Evolutionary conservation across 805 yeast genomes (phyloP).

Genomic region (Candida alai): DNA sequence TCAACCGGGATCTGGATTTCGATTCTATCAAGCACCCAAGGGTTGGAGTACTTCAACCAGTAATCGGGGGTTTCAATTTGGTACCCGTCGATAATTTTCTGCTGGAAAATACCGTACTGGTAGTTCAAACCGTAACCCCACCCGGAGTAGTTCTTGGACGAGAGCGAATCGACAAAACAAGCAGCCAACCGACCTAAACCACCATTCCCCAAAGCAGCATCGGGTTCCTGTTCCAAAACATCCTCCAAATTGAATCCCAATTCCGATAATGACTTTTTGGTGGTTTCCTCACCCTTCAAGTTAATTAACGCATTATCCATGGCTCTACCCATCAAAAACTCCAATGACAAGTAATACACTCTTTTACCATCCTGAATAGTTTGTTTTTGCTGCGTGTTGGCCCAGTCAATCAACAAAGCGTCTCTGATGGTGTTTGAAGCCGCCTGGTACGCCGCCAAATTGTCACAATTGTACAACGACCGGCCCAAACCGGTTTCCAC

Average conservation of each 20-base stretch:
- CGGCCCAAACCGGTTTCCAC: conserved; percentile 92
- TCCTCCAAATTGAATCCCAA: conserved; percentile 89
- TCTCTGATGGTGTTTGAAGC: conserved; percentile 77
- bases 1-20: conserved; percentile 89
- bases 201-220: conserved; percentile 94
- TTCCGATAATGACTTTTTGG: conserved; percentile 46
- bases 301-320: conserved; percentile 91
- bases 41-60: conserved; percentile 85
- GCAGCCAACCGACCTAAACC: conserved; percentile 95
- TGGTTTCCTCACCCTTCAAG: conserved; percentile 59
- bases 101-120: conserved; percentile 91
- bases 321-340: conserved; percentile 92
- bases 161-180: conserved; percentile 84
- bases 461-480: conserved; percentile 87
- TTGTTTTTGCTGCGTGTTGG: conserved; percentile 86
- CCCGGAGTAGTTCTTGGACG: conserved; percentile 83
- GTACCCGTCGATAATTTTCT: conserved; percentile 84
- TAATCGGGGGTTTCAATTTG: conserved; percentile 94
- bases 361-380: conserved; percentile 81
- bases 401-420: conserved; percentile 81
- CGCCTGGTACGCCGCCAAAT: conserved; percentile 89
- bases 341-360: conserved; percentile 81
- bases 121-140: conserved; percentile 97
- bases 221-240: conserved; percentile 80
- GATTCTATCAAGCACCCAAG: conserved; percentile 88